These are phyloP conservation scores for Thelonectria discophora DNA, from an alignment of 2,329 filamentous ascomycete species.

Conservation along the genomic window DNA sequence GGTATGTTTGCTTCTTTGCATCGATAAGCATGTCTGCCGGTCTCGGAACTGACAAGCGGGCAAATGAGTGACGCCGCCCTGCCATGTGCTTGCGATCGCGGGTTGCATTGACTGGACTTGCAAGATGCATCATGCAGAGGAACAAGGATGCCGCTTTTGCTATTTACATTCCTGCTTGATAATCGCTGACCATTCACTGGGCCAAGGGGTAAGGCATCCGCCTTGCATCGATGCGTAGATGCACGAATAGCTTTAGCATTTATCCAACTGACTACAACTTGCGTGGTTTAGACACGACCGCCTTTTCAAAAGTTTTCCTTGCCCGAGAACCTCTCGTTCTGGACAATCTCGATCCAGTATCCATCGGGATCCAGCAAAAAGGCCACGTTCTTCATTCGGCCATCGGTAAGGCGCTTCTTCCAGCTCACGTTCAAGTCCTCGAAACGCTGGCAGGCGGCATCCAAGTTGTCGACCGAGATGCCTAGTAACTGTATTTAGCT, in stretches of 20 bases:
- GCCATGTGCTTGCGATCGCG: not conserved
- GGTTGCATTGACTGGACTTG: not conserved
- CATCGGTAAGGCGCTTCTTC: slow-evolving; percentile 96
- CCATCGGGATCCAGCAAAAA: slow-evolving; percentile 89
- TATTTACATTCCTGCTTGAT: no score
- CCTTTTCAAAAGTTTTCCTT: slow-evolving; percentile 59
- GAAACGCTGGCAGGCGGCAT: slow-evolving; percentile 86
- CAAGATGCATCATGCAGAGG: not conserved
- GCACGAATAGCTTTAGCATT: no score
- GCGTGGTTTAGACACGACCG: not conserved
- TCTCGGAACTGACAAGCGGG: not conserved
- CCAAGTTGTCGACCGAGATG: slow-evolving; percentile 86
- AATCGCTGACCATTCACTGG: no score
- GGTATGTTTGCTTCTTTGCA: not conserved
- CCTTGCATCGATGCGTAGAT: no score
- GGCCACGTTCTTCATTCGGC: slow-evolving; percentile 91
- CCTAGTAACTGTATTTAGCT: slow-evolving; percentile 54
- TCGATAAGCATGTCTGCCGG: not conserved
- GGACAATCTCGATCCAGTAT: slow-evolving; percentile 84
- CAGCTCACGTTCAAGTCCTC: slow-evolving; percentile 84
- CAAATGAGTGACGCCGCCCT: not conserved
- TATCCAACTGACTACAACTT: no score
- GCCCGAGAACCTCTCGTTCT: slow-evolving; percentile 75
- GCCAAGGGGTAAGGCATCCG: no score
- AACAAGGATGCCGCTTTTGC: not conserved